These are phyloP conservation scores for Globisporangium cylindrosporum DNA, from an alignment of 352 stramenopile genomes.

Conservation along the genomic window DNA sequence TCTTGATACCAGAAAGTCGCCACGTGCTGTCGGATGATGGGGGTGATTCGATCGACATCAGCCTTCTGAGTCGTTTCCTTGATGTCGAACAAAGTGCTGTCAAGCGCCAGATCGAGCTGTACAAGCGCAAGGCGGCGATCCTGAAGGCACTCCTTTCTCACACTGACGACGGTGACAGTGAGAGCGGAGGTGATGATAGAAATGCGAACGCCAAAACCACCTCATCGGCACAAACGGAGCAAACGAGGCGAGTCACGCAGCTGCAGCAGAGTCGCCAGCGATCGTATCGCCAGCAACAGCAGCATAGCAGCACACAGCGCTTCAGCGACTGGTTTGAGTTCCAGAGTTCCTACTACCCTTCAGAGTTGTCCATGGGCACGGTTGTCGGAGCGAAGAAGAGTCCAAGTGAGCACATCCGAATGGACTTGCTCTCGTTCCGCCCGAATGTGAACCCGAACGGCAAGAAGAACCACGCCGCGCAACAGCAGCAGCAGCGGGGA, in stretches of 20 bases:
- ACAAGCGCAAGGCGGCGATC: conserved; percentile 9
- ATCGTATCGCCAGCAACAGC: conserved; percentile 12
- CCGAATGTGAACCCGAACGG: conserved; percentile 5
- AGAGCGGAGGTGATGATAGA: background rate
- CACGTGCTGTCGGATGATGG: background rate
- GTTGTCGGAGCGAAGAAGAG: background rate
- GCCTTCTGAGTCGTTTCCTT: background rate
- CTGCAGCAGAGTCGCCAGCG: conserved; percentile 7
- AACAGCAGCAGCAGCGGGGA: background rate
- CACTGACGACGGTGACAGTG: background rate
- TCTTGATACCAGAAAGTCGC: background rate
- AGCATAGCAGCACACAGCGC: conserved; percentile 2
- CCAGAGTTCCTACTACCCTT: conserved; percentile 5
- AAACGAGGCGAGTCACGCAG: background rate
- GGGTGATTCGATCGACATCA: background rate
- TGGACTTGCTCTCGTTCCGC: conserved; percentile 15
- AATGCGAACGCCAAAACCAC: background rate
- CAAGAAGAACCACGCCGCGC: conserved; percentile 10
- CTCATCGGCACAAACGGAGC: background rate
- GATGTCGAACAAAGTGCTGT: conserved; percentile 6
- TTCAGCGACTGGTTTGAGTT: conserved; percentile 20
- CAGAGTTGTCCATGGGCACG: background rate
- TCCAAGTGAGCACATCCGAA: background rate
- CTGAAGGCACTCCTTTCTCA: conserved; percentile 7
- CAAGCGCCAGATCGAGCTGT: conserved; percentile 3